Evolutionary conservation across 352 stramenopile species (phyloP).

Genomic region (Elongisporangium prolatum): DNA sequence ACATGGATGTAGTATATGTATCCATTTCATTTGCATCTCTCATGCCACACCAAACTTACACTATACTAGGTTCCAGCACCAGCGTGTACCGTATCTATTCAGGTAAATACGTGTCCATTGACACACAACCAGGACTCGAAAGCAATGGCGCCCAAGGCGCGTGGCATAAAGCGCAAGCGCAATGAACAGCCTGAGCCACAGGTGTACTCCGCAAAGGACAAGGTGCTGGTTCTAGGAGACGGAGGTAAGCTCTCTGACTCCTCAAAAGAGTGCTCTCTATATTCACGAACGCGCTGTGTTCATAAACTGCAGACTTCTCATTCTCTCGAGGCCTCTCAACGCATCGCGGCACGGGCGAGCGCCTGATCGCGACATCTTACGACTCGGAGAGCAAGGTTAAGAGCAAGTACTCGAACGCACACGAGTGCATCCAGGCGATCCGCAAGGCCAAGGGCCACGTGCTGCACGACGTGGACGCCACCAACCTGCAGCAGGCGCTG

Average conservation of each 20-base stretch:
- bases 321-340: constrained; percentile 67
- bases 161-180: constrained; percentile 25
- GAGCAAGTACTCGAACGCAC: constrained; percentile 76
- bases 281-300: neutral
- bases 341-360: constrained; percentile 50
- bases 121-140: constrained; percentile 7
- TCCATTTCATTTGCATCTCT: neutral
- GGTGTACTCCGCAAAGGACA: constrained; percentile 51
- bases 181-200: constrained; percentile 9
- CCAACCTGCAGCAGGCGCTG: constrained; percentile 40
- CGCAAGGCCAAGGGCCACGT: constrained; percentile 33
- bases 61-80: neutral
- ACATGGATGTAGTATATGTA: neutral
- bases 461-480: constrained; percentile 80
- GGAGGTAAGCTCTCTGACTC: constrained; percentile 22
- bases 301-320: constrained; percentile 54
- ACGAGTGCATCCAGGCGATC: constrained; percentile 62
- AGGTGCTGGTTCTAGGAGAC: constrained; percentile 75
- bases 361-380: constrained; percentile 71
- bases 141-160: constrained; percentile 26
- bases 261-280: neutral
- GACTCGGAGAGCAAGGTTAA: constrained; percentile 61
- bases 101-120: constrained; percentile 5
- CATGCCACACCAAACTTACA: neutral
- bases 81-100: neutral